Conservation (phyloP, 352 stramenopile genomes). For the Phytophthora agathidicida region DNA sequence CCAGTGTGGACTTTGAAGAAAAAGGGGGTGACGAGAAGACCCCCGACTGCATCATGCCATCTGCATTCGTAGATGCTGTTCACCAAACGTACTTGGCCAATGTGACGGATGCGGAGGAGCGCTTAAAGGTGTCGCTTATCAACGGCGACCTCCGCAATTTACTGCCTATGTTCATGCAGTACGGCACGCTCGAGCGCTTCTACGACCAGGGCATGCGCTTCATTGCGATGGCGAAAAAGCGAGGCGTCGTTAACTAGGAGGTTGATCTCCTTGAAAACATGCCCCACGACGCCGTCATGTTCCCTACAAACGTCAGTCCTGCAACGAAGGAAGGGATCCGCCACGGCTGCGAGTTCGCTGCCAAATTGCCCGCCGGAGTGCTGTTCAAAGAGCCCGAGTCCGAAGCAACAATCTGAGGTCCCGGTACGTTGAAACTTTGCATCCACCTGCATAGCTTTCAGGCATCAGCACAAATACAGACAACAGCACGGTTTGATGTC, state of each 20-base stretch:
- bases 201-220: slow-evolving; percentile 26
- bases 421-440: no score
- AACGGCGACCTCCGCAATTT: slow-evolving; percentile 21
- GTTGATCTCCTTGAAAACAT: slow-evolving; percentile 31
- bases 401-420: no score
- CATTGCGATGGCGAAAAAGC: slow-evolving; percentile 21
- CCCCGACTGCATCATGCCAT: slow-evolving; percentile 27
- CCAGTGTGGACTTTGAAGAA: slow-evolving; percentile 29
- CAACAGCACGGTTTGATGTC: slow-evolving; percentile 20
- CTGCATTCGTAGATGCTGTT: slow-evolving; percentile 20
- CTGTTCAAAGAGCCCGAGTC: slow-evolving; percentile 14
- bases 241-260: slow-evolving; percentile 25
- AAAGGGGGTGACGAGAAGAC: slow-evolving; percentile 29
- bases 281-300: slow-evolving; percentile 29
- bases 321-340: slow-evolving; percentile 26
- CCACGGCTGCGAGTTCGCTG: slow-evolving; percentile 25
- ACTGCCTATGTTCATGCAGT: slow-evolving; percentile 30
- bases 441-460: no score
- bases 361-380: slow-evolving; percentile 15
- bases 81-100: slow-evolving; percentile 31
- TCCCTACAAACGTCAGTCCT: slow-evolving; percentile 21
- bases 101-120: slow-evolving; percentile 20
- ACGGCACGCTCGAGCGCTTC: slow-evolving; percentile 33
- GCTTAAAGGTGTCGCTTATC: slow-evolving; percentile 20
- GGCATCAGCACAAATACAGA: no score